Evolutionary conservation across 2,329 filamentous ascomycete genomes (phyloP), one percentile per base, ranked within the genome.

Genomic region (Botrytis squamosa): DNA sequence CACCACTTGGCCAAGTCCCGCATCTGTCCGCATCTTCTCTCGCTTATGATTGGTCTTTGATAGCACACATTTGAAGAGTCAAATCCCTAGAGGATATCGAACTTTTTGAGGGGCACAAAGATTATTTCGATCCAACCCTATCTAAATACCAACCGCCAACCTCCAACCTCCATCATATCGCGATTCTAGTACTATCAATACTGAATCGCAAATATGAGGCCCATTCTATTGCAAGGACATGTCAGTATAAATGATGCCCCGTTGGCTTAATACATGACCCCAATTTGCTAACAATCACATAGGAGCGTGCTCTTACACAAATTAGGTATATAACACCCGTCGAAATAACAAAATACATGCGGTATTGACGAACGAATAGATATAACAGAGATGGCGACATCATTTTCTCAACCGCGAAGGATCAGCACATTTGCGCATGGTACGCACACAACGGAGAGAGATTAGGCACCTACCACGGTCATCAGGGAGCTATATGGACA

Each of bases 401-500:
- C 79, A 91, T 98, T 83, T 98, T 98, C 88, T 97, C 95, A 77
- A 93, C 94, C 75, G 90, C 94, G 80, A 98, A 98, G 86, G 95
- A 98, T 85, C 95, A 98, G 85, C 90, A 97, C 82, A 94, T 98
- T 81, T 97, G 95, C 88, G 95, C 90, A 78, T 99, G 96, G 96
- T 98, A 90, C 86, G 92, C 94, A 78, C 94, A 97, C 86, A 99
- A 99, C 85, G 96, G 96, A 86, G 96, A 99, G 88, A 93, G 96
- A 81, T 89, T 98, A 81, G 96, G 96, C 81, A 96, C 95, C 80
- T 99, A 98, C 87, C 91, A 93, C 83, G 96, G 96, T 84, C 96
- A 99, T 86, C 92, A 97, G 84, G 96, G 96, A 85, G 95, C 96
- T 80, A 93, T 99, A 86, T 99, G 96, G 96, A 98, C 96, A 76